Conservation (phyloP, 1,284 basidiomycete species). For the Malassezia slooffiae region DNA sequence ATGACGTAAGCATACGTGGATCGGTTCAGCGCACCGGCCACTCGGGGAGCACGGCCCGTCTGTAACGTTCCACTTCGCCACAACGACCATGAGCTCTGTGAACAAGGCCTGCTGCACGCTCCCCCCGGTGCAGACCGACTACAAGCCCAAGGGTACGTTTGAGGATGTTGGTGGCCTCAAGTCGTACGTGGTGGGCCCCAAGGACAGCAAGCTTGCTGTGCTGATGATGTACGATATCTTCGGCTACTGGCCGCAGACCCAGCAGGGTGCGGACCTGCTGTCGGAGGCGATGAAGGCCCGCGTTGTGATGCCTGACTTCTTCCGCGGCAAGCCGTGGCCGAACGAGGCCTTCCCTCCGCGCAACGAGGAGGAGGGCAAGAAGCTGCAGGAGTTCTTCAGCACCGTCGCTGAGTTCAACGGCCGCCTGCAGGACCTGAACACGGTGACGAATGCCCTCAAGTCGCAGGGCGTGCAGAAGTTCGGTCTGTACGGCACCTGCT, state of each 20-base stretch:
- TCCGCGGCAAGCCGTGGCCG: slow-evolving; percentile 53
- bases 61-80: too few relatives aligned
- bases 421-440: slow-evolving; percentile 51
- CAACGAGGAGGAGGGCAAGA: slow-evolving; percentile 50
- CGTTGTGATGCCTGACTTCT: slow-evolving; percentile 60
- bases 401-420: slow-evolving; percentile 47
- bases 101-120: slow-evolving; percentile 50
- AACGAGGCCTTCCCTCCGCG: slow-evolving; percentile 53
- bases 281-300: slow-evolving; percentile 48
- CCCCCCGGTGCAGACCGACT: slow-evolving; percentile 50
- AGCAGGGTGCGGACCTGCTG: slow-evolving; percentile 54
- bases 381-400: slow-evolving; percentile 48
- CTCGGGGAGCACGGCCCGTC: too few relatives aligned
- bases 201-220: slow-evolving; percentile 52
- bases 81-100: slow-evolving; percentile 7
- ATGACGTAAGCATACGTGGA: too few relatives aligned
- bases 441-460: slow-evolving; percentile 52
- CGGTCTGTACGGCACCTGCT: slow-evolving; percentile 51
- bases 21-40: too few relatives aligned
- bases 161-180: slow-evolving; percentile 27
- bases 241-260: slow-evolving; percentile 52
- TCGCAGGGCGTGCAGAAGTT: slow-evolving; percentile 51
- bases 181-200: slow-evolving; percentile 42
- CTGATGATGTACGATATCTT: slow-evolving; percentile 60
- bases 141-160: slow-evolving; percentile 51